A percentile compares a stretch with the other conserved stretches of the same genome.
These are phyloP conservation scores for Glarea lozoyensis DNA, from an alignment of 495 filamentous ascomycete genomes.

Conservation along the genomic window DNA sequence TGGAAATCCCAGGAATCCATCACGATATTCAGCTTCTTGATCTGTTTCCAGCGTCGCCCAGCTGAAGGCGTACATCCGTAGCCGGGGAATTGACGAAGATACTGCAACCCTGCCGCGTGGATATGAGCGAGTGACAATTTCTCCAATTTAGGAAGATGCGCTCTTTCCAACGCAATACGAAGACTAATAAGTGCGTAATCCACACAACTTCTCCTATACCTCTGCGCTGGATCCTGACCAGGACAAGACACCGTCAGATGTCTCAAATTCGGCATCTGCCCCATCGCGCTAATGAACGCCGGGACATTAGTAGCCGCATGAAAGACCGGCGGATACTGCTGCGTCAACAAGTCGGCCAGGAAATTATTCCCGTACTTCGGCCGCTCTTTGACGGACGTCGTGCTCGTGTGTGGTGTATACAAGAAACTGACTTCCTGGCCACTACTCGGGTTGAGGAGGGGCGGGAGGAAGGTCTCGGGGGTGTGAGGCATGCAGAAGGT, in stretches of 20 bases:
- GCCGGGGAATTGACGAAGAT: slow-evolving; percentile 56
- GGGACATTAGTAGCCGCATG: slow-evolving; percentile 77
- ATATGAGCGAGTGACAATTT: slow-evolving; percentile 57
- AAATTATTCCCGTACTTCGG: slow-evolving; percentile 53
- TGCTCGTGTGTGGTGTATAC: slow-evolving; percentile 58
- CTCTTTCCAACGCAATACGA: slow-evolving; percentile 65
- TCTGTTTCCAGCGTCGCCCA: slow-evolving; percentile 59
- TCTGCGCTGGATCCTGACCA: slow-evolving; percentile 54
- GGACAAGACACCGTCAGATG: slow-evolving; percentile 65
- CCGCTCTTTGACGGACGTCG: slow-evolving; percentile 33
- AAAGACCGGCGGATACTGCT: slow-evolving; percentile 75
- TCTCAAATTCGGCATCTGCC: slow-evolving; percentile 49
- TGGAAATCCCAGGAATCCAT: slow-evolving; percentile 56
- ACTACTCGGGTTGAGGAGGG: slow-evolving; percentile 58
- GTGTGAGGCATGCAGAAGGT: slow-evolving; percentile 63
- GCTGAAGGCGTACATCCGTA: slow-evolving; percentile 59
- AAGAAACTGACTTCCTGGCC: slow-evolving; percentile 67
- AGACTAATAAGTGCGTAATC: slow-evolving; percentile 77
- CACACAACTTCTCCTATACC: slow-evolving; percentile 63
- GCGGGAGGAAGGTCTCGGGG: slow-evolving; percentile 63
- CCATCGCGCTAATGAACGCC: slow-evolving; percentile 63
- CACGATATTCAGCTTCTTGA: slow-evolving; percentile 56
- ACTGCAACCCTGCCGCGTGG: slow-evolving; percentile 59
- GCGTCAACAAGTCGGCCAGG: slow-evolving; percentile 57
- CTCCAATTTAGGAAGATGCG: slow-evolving; percentile 46